Percentiles rank a stretch among this genome's conserved stretches.
These are phyloP conservation scores for Karstenula rhodostoma DNA, from an alignment of 2,329 filamentous ascomycete species.

Conservation along the genomic window DNA sequence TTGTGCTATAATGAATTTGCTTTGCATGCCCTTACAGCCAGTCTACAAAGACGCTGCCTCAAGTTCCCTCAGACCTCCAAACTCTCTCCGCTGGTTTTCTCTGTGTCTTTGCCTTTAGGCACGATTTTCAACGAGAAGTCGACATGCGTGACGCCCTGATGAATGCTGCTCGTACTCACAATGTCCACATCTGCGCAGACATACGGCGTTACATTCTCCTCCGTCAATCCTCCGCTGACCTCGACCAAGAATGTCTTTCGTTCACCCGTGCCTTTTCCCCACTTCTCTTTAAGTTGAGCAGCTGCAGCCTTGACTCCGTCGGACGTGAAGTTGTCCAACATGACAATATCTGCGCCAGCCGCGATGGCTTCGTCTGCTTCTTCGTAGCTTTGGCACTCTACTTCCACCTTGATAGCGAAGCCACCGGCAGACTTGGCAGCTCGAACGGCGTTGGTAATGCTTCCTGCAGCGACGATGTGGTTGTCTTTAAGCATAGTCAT, in stretches of 20 bases:
- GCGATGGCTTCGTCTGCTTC: constrained; percentile 91
- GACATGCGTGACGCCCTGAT: constrained; percentile 91
- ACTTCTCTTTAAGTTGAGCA: constrained; percentile 77
- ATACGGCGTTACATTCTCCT: constrained; percentile 83
- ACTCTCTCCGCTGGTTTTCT: constrained; percentile 22
- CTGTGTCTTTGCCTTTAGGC: constrained; percentile 48
- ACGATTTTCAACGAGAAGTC: constrained; percentile 95
- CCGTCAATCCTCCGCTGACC: constrained; percentile 87
- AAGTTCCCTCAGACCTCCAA: constrained; percentile 20
- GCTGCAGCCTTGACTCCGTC: constrained; percentile 80
- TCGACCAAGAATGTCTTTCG: constrained; percentile 79
- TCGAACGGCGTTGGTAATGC: constrained; percentile 83
- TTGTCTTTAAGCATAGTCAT: constrained; percentile 99
- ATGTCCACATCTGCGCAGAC: constrained; percentile 89
- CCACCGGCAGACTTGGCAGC: constrained; percentile 86
- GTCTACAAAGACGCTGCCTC: neutral
- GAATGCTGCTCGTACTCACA: constrained; percentile 94
- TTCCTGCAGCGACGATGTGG: constrained; percentile 88
- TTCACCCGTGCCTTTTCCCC: constrained; percentile 69
- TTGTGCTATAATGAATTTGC: neutral
- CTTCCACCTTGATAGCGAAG: constrained; percentile 93
- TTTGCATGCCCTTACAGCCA: neutral
- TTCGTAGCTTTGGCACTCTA: constrained; percentile 87
- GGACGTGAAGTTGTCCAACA: constrained; percentile 94
- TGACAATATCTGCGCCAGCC: constrained; percentile 92